Base-by-base conservation (phyloP, 2,329 filamentous ascomycete genomes). In the Calonectria hawksworthii region DNA sequence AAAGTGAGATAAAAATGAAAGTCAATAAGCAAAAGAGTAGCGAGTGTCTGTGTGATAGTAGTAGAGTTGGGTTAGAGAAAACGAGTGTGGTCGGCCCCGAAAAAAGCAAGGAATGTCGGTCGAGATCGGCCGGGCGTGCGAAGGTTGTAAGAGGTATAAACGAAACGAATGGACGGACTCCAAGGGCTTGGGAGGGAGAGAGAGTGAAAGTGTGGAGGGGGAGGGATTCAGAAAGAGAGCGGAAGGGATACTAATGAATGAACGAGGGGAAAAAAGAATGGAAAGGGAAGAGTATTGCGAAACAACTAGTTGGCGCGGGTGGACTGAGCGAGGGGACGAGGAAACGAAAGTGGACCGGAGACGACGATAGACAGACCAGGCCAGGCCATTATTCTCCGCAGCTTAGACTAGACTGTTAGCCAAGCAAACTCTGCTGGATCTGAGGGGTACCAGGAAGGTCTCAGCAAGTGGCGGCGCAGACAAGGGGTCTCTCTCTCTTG, bases 41-140 rank as follows among this genome's bases (percentile, higher is more conserved):
- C 23, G 56, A 63, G 21, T 14, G 56, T 63, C 56, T 63, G 56
- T 41, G 34, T 26, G 56, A 32, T 32, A 14, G 41, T n/a, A n/a
- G n/a, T n/a, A 41, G 52, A 56, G 23, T 28, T 69, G 51, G 51
- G 14, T 71, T 30, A 67, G 28, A 56, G 67, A 51, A 59, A 76
- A 74, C 32, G 72, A 74, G 38, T 54, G 79, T 54, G 54, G 74
- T 75, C 73, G 75, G 73, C 72, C 74, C 36, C 72, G 67, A 66
- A 74, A 66, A 74, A 74, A 63, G 30, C 51, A 81, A 79, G 73
- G 79, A 81, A 76, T 75, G 79, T 77, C 65, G 72, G 74, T n/a
- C n/a, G n/a, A 44, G 72, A 54, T 73, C 74, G 73, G 64, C 74
- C 75, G 68, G 54, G 79, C 47, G 74, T 66, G 63, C 61, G 70